phyloP scores from a whole-genome alignment of 2,329 filamentous ascomycete genomes.

The Dothideomycetes sp. region DNA sequence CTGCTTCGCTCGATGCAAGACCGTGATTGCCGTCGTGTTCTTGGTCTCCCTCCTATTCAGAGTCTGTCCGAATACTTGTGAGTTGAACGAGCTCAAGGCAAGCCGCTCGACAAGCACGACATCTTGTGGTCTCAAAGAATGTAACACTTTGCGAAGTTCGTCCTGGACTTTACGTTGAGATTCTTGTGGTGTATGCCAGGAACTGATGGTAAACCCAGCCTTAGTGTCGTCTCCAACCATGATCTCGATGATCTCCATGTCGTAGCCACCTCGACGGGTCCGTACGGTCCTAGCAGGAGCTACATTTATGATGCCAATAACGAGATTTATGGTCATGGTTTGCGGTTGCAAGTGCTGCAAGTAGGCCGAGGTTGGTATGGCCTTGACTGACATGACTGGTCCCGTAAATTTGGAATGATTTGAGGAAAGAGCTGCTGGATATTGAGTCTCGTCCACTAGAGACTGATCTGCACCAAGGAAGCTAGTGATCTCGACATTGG shows the following conservation, averaged over 20 bases:
- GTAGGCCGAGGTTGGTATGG: conserved; percentile 59
- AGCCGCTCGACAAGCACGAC: conserved; percentile 73
- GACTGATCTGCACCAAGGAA: not conserved
- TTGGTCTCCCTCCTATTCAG: conserved; percentile 62
- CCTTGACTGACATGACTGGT: conserved; percentile 54
- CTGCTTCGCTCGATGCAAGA: conserved; percentile 11
- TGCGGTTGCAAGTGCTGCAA: conserved; percentile 63
- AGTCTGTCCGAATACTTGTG: conserved; percentile 76
- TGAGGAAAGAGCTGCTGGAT: not conserved
- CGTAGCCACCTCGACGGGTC: conserved; percentile 46
- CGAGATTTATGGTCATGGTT: conserved; percentile 71
- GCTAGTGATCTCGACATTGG: conserved; percentile 17
- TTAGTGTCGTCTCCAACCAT: conserved; percentile 78
- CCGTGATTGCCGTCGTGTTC: conserved; percentile 48
- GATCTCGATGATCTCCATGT: conserved; percentile 62
- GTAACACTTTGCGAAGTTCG: conserved; percentile 32
- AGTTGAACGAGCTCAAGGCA: conserved; percentile 64
- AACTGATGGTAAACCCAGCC: conserved; percentile 70
- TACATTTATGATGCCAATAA: conserved; percentile 70
- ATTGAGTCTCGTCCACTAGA: conserved; percentile 19
- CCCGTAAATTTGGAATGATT: conserved; percentile 28
- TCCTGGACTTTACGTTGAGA: conserved; percentile 20
- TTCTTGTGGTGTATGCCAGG: conserved; percentile 57
- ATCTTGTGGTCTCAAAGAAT: conserved; percentile 57
- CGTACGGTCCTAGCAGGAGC: conserved; percentile 57